Evolutionary conservation across 192 early-diverging fungal genomes (phyloP), one percentile per base, ranked within the genome.

Genomic region (Podila horticola): DNA sequence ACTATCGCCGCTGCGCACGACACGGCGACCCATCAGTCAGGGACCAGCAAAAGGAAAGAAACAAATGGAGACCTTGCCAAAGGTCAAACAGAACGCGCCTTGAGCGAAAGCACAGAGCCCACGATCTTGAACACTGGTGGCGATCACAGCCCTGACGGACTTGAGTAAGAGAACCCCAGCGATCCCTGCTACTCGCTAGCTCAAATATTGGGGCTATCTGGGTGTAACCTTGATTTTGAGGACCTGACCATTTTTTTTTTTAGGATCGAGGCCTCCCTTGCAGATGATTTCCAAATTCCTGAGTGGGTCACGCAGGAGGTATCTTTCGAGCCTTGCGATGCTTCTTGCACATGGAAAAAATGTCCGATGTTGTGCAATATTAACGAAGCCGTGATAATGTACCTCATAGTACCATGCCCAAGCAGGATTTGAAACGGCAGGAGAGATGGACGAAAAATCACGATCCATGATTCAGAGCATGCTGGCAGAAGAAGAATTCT

Each of bases 401-500:
- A 5, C 4, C 0, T 15, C 15, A 67, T 64, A 68, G 76, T 72
- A 72, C 29, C 76, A 81, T 9, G 65, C 58, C 3, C 77, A 81
- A 41, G 36, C 51, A 36, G 55, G 62, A 41, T 73, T 73, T 29
- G 70, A 72, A 1, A 19, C 71, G 3, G 29, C 59, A 0, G 77
- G 41, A 52, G 86, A 86, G 41, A 86, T 87, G 79, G 90, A 91
- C 81, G 85, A 82, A 62, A 83, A 86, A 62, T 90, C 90, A 0
- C 76, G 85, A 26, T 62, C 69, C 29, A 77, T 91, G 51, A 91
- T 91, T 57, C 86, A 87, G 26, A 84, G 85, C 48, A 91, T 91
- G 90, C 70, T 91, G 19, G 90, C 89, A 11, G 90, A 91, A 26
- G 90, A 91, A 66, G 82, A 84, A 52, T 88, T 86, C 62, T 91